Evolutionary conservation across 345 rosid genomes (phyloP).

Genomic region (Draba incana): DNA sequence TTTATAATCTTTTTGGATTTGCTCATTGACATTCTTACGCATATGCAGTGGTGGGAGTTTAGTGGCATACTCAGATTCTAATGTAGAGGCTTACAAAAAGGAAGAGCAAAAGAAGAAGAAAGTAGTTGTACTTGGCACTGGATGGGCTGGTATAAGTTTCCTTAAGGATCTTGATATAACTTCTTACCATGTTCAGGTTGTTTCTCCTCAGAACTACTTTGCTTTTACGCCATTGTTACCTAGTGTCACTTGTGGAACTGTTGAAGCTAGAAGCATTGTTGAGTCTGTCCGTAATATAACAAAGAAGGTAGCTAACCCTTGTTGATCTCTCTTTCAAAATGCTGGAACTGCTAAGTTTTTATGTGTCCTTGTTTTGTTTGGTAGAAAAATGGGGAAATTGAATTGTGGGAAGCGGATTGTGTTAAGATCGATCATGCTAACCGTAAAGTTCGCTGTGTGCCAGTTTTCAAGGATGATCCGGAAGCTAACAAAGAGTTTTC

Average conservation of each 20-base stretch:
- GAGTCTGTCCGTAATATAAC: slow-evolving; percentile 90
- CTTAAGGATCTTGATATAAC: slow-evolving; percentile 80
- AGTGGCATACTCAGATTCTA: slow-evolving; percentile 72
- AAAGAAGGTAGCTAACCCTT: slow-evolving; percentile 58
- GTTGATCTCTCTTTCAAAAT: neutral
- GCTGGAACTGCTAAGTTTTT: neutral
- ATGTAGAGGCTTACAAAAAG: slow-evolving; percentile 38
- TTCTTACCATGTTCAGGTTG: slow-evolving; percentile 75
- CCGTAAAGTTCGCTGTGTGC: slow-evolving; percentile 59
- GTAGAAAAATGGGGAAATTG: slow-evolving; percentile 79
- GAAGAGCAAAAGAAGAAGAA: slow-evolving; percentile 64
- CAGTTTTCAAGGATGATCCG: slow-evolving; percentile 56
- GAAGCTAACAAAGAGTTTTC: slow-evolving; percentile 64
- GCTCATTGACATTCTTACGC: slow-evolving; percentile 8
- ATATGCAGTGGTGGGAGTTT: slow-evolving; percentile 69
- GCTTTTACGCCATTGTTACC: slow-evolving; percentile 95
- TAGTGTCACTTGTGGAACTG: slow-evolving; percentile 96
- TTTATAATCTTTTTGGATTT: neutral
- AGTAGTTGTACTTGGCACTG: slow-evolving; percentile 92
- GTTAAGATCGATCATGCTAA: slow-evolving; percentile 75
- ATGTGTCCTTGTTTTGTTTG: neutral
- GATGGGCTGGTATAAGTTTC: slow-evolving; percentile 94
- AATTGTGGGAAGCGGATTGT: slow-evolving; percentile 90
- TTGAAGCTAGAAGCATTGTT: slow-evolving; percentile 93
- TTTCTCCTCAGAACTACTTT: slow-evolving; percentile 94